Base-by-base conservation (phyloP, 495 filamentous ascomycete genomes). In the Penicillium maclennaniae region DNA sequence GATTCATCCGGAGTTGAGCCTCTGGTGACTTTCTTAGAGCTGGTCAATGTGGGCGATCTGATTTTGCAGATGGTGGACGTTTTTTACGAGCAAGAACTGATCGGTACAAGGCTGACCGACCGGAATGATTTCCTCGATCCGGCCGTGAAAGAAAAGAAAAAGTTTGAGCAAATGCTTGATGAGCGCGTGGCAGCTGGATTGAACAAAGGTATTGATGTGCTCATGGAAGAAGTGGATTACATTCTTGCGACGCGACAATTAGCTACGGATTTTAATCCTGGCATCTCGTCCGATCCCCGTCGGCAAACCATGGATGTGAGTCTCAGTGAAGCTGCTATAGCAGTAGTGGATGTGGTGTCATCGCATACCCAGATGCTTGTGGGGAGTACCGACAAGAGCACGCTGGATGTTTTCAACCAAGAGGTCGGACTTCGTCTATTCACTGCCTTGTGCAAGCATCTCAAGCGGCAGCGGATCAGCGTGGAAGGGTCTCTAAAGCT, bases 21-120 rank as follows among this genome's bases (percentile, higher is more conserved):
- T 2, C 79, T 99, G 1, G 89, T 97, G 12, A 97, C 89, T 6
- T 99, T 99, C 61, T 81, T 99, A 41, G 95, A 99, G 67, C 81
- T 99, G 47, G 95, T 97, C 62, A 97, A 97, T 65, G 91, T 99
- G 4, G 95, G 95, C 46, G 95, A 99, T 69, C 80, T 99, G 16
- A 99, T 99, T 55, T 87, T 95, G 45, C 95, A 99, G 64, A 99
- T 99, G 95, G 82, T 99, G 50, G 95, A 99, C 62, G 91, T 99
- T 17, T 99, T 99, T 70, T 99, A 95, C 69, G 88, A 95, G 67
- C 92, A 96, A 65, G 92, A 97, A 67, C 79, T 99, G 31, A 85
- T 90, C 6, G 83, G 83, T 0, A 79, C 83, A 4, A 88, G 88
- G 55, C 83, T 99, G 45, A 87, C 87, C 12, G 92, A 99, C 61